Base-by-base conservation (phyloP, 768 basidiomycete genomes). In the Sporobolomyces phaffii region DNA sequence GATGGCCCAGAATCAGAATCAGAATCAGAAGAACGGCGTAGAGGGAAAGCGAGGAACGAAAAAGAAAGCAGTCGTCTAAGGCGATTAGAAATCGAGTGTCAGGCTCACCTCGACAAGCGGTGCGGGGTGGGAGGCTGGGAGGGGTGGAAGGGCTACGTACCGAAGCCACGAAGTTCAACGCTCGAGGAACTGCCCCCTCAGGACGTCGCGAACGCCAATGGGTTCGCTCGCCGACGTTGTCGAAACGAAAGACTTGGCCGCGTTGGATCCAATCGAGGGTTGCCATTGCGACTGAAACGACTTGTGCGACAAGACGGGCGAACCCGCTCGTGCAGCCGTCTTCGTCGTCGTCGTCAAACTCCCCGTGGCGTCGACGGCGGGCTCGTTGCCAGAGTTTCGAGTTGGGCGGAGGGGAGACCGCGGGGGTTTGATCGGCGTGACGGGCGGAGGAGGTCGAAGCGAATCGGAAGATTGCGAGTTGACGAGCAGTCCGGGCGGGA, bases 101-200 rank as follows among this genome's bases (percentile, higher is more conserved):
- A n/a, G n/a, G n/a, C n/a, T n/a, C n/a, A n/a, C n/a, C n/a, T n/a
- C n/a, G n/a, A n/a, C n/a, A n/a, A n/a, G n/a, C n/a, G n/a, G n/a
- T n/a, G n/a, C n/a, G n/a, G n/a, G n/a, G n/a, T n/a, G n/a, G n/a
- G n/a, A n/a, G n/a, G n/a, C n/a, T n/a, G n/a, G n/a, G n/a, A n/a
- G n/a, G n/a, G n/a, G n/a, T n/a, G n/a, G n/a, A n/a, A n/a, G n/a
- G n/a, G n/a, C n/a, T n/a, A n/a, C n/a, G n/a, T n/a, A n/a, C n/a
- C n/a, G n/a, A n/a, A n/a, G n/a, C n/a, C n/a, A n/a, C n/a, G n/a
- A n/a, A n/a, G n/a, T n/a, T n/a, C 20, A 54, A 13, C 54, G 54
- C 20, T 56, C 54, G 54, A 56, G 54, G 34, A 56, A 56, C 40
- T 56, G 54, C 3, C 54, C 54, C 28, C 54, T 14, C 24, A 56